phyloP scores from a whole-genome alignment of 768 basidiomycete species.

The Boletus vinaceobasis region DNA sequence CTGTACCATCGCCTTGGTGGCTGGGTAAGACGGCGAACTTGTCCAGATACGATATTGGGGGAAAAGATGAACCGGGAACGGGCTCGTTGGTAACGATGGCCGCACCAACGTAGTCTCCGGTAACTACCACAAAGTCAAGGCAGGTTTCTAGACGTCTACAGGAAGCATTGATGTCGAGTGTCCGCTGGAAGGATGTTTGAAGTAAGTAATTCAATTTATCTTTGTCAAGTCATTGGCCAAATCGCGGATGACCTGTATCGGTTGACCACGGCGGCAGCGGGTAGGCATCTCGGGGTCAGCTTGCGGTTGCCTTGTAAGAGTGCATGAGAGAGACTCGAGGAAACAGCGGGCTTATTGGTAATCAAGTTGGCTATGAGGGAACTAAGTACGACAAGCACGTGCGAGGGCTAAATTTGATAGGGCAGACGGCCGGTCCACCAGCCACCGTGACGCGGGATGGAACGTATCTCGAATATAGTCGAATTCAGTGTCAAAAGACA shows the following conservation, averaged over 20 bases:
- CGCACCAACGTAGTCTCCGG: slow-evolving; percentile 93
- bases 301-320: slow-evolving; percentile 83
- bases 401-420: slow-evolving; percentile 84
- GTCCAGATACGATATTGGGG: slow-evolving; percentile 87
- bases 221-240: slow-evolving; percentile 67
- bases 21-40: slow-evolving; percentile 96
- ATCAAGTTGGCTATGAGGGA: slow-evolving; percentile 96
- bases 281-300: slow-evolving; percentile 92
- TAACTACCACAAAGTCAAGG: slow-evolving; percentile 90
- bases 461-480: slow-evolving; percentile 85
- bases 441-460: slow-evolving; percentile 71
- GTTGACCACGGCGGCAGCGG: slow-evolving; percentile 82
- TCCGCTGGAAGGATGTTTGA: slow-evolving; percentile 81
- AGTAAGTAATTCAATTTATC: slow-evolving; percentile 74
- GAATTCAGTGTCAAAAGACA: no score
- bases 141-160: slow-evolving; percentile 71
- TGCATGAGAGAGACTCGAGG: slow-evolving; percentile 92
- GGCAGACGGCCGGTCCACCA: slow-evolving; percentile 73
- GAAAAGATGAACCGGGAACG: slow-evolving; percentile 28
- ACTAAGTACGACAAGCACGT: slow-evolving; percentile 82
- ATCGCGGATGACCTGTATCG: slow-evolving; percentile 77
- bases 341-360: slow-evolving; percentile 95
- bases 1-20: slow-evolving; percentile 97
- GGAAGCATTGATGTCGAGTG: slow-evolving; percentile 69
- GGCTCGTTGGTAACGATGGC: slow-evolving; percentile 82